Evolutionary conservation across 768 basidiomycete genomes (phyloP).

Genomic region (Baorangia bicolor): DNA sequence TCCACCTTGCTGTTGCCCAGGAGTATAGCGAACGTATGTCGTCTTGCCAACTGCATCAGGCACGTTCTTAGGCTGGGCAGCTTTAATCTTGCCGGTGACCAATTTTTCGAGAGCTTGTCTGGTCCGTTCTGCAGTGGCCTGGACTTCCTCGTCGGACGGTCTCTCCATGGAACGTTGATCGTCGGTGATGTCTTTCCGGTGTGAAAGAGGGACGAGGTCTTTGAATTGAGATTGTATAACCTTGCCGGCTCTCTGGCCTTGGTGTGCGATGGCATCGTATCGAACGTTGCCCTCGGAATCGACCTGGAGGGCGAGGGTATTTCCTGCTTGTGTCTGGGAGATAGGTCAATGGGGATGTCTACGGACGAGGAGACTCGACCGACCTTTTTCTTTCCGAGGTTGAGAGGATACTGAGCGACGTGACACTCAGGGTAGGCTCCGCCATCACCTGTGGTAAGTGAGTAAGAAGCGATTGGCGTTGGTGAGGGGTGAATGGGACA

Average conservation of each 20-base stretch:
- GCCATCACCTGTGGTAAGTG: conserved; percentile 60
- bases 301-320: conserved; percentile 94
- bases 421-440: conserved; percentile 94
- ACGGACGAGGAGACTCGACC: conserved; percentile 18
- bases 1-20: conserved; percentile 78
- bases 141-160: conserved; percentile 91
- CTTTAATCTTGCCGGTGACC: conserved; percentile 95
- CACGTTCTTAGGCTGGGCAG: conserved; percentile 95
- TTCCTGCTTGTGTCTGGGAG: conserved; percentile 79
- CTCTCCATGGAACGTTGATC: conserved; percentile 77
- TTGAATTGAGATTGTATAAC: conserved; percentile 95
- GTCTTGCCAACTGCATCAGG: conserved; percentile 83
- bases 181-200: conserved; percentile 86
- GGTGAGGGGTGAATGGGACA: conserved; percentile 27
- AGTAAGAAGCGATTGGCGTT: background rate
- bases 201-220: conserved; percentile 88
- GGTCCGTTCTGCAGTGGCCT: conserved; percentile 88
- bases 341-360: background rate
- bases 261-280: conserved; percentile 95
- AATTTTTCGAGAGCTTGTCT: conserved; percentile 90
- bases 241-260: conserved; percentile 87
- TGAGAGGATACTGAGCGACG: conserved; percentile 94
- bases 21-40: conserved; percentile 93
- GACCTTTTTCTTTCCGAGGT: conserved; percentile 94
- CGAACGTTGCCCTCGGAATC: conserved; percentile 95